phyloP scores from a whole-genome alignment of 2,329 filamentous ascomycete species.

The Ascochyta clinopodiicola region DNA sequence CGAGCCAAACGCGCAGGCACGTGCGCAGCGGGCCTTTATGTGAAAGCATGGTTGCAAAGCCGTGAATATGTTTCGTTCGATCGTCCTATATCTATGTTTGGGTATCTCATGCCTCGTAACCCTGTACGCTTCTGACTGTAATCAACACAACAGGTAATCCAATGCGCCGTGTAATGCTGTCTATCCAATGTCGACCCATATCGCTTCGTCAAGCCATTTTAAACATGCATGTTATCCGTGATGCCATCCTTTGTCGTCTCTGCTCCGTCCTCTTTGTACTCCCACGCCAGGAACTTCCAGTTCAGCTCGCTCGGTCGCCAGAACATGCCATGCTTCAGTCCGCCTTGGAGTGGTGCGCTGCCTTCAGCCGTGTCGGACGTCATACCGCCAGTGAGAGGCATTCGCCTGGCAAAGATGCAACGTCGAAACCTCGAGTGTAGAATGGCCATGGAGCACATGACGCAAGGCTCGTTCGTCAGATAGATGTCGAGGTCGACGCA shows the following conservation, averaged over 20 bases:
- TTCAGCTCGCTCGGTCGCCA: conserved; percentile 77
- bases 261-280: conserved; percentile 59
- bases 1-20: conserved; percentile 28
- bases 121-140: conserved; percentile 6
- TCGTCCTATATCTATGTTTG: conserved; percentile 8
- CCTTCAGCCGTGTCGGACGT: conserved; percentile 66
- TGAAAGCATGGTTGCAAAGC: not conserved
- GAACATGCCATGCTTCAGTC: conserved; percentile 65
- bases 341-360: conserved; percentile 20
- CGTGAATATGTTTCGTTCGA: not conserved
- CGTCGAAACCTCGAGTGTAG: conserved; percentile 91
- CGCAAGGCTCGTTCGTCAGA: conserved; percentile 92
- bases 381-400: conserved; percentile 82
- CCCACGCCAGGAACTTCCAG: conserved; percentile 84
- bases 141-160: conserved; percentile 21
- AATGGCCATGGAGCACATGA: conserved; percentile 97
- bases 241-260: conserved; percentile 21
- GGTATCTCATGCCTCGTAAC: conserved; percentile 16
- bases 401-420: conserved; percentile 79
- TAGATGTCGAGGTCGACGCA: conserved; percentile 95
- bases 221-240: conserved; percentile 42
- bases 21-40: conserved; percentile 16
- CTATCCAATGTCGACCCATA: conserved; percentile 30
- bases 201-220: conserved; percentile 14
- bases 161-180: conserved; percentile 31